Evolutionary conservation across 1,284 basidiomycete genomes (phyloP).

Genomic region (Ceratobasidium sp.): DNA sequence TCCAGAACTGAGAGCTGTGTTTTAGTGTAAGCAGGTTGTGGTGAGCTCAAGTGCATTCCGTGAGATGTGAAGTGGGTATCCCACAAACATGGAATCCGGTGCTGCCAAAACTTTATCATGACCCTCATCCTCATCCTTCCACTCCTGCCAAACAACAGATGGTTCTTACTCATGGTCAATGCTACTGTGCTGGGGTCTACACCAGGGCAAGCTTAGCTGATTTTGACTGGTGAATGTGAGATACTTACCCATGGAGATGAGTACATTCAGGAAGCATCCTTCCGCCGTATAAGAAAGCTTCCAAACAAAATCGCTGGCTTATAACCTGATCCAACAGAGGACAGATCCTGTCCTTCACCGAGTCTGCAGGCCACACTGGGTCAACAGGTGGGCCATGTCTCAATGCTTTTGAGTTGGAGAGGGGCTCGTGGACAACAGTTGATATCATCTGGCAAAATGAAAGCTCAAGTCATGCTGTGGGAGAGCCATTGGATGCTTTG

Average conservation of each 20-base stretch:
- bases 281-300: background rate
- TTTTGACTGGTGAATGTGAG: background rate
- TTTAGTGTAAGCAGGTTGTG: too few species aligned
- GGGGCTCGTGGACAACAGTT: background rate
- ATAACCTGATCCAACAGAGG: background rate
- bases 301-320: background rate
- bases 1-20: too few species aligned
- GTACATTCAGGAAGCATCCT: background rate
- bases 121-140: too few species aligned
- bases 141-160: too few species aligned
- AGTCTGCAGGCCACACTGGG: background rate
- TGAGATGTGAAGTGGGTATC: too few species aligned
- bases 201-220: background rate
- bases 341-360: background rate
- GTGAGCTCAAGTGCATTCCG: too few species aligned
- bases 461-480: background rate
- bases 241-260: constrained; percentile 2
- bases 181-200: too few species aligned
- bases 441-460: constrained; percentile 23
- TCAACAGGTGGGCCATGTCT: background rate
- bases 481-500: too few species aligned
- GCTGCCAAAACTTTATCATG: too few species aligned
- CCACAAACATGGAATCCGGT: too few species aligned
- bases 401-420: background rate
- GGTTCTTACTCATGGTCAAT: too few species aligned